Evolutionary conservation across 495 filamentous ascomycete species (phyloP), one percentile per base, ranked within the genome.

Genomic region (Beverwykella pulmonaria): DNA sequence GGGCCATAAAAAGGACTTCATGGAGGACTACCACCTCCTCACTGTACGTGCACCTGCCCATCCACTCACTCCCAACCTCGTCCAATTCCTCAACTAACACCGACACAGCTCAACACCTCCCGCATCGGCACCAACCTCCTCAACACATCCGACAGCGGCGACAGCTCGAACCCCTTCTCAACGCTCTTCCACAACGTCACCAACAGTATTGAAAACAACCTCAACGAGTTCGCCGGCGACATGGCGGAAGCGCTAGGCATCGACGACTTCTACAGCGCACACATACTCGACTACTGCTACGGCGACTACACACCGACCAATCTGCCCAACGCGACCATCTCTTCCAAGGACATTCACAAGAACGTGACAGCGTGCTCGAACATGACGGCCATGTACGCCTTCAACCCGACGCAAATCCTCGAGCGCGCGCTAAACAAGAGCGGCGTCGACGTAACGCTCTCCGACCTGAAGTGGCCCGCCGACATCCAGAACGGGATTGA

Each of bases 181-280:
- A 59, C 59, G 36, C 50, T 63, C n/a, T 49, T 71, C 50, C 41
- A 74, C 58, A 60, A 69, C 49, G 72, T 76, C 48, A 73, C 74
- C 62, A 71, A 79, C 30, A 57, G 74, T 44, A 75, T 81, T 48
- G 70, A 74, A 27, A 71, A 72, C 50, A 54, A 72, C 6, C 67
- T 81, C 55, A 74, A 81, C 48, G 77, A 82, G 60, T 69, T 78
- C 44, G 76, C 80, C 53, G 80, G 82, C 64, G 70, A 78, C 39
- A 54, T 86, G 15, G 78, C 80, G 1, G 68, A 76, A 5, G 66
- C 80, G 2, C 79, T 87, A 5, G 84, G 84, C 15, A 81, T 90
- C 54, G 79, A 84, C n/a, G 81, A 90, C 68, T 95, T 88, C 77
- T 93, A 93, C 76, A 86, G 85, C 44, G 70, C 87, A 22, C 88